These are phyloP conservation scores for Heliamphora pulchella DNA, from an alignment of 179 eudicot species.

Conservation along the genomic window DNA sequence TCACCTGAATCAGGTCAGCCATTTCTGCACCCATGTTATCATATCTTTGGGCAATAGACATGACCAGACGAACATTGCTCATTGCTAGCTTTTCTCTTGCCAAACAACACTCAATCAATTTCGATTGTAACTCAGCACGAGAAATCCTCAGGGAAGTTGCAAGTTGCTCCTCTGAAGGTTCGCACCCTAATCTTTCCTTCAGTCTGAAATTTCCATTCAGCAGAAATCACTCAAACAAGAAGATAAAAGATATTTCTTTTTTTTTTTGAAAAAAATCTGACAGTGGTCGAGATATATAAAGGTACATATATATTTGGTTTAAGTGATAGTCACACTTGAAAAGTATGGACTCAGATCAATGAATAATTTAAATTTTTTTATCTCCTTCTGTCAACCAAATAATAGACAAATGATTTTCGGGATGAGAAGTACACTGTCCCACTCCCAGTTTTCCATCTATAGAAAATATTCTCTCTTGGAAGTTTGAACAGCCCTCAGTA, in stretches of 20 bases:
- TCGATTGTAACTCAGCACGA: slow-evolving; percentile 52
- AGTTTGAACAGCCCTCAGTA: neutral
- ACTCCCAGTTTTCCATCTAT: neutral
- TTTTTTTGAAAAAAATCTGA: neutral
- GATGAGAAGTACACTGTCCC: neutral
- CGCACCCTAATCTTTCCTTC: slow-evolving; percentile 69
- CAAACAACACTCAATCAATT: slow-evolving; percentile 63
- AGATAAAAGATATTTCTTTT: neutral
- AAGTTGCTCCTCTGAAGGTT: slow-evolving; percentile 91
- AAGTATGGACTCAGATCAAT: neutral
- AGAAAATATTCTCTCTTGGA: neutral
- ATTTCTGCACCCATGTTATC: slow-evolving; percentile 93
- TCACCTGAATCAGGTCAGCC: slow-evolving; percentile 95
- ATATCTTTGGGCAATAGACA: slow-evolving; percentile 88
- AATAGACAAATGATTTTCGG: neutral
- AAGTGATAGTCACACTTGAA: neutral
- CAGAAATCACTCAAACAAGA: slow-evolving; percentile 13
- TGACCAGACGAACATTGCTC: slow-evolving; percentile 95
- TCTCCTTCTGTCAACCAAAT: neutral
- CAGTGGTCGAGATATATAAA: neutral
- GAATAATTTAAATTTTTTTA: too few relatives aligned
- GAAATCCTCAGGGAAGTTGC: slow-evolving; percentile 62
- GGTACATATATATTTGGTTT: neutral
- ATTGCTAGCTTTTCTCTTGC: slow-evolving; percentile 88
- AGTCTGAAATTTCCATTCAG: slow-evolving; percentile 38